phyloP scores from a whole-genome alignment of 192 early-diverging fungal genomes.

The Coemansia guatemalensis region DNA sequence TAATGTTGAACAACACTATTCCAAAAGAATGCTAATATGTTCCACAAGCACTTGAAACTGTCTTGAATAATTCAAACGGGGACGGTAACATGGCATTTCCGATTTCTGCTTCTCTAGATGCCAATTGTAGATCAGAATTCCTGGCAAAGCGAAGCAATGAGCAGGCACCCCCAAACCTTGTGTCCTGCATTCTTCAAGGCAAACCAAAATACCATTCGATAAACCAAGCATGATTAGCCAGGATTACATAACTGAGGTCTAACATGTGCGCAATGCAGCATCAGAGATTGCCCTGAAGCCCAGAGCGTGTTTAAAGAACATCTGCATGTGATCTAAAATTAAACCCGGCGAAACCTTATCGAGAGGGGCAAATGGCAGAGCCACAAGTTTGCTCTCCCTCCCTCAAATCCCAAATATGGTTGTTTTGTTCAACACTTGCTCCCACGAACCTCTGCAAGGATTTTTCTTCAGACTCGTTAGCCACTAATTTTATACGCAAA shows the following conservation, averaged over 20 bases:
- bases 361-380: neutral
- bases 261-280: neutral
- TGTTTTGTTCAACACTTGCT: neutral
- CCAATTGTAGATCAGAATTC: neutral
- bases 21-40: no score
- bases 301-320: neutral
- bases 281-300: neutral
- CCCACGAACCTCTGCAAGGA: neutral
- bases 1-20: neutral
- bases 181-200: neutral
- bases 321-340: neutral
- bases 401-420: neutral
- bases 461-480: neutral
- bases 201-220: no score
- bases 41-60: neutral
- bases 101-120: neutral
- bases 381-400: neutral
- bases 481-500: neutral
- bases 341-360: neutral
- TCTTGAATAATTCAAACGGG: neutral
- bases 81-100: neutral
- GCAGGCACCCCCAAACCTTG: neutral
- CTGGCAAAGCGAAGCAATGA: neutral
- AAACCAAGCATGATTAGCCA: no score
- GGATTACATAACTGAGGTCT: no score